Evolutionary conservation across 73 alveolate species (phyloP), one percentile per base, ranked within the genome.

Genomic region (Vitrella brassicaformis): DNA sequence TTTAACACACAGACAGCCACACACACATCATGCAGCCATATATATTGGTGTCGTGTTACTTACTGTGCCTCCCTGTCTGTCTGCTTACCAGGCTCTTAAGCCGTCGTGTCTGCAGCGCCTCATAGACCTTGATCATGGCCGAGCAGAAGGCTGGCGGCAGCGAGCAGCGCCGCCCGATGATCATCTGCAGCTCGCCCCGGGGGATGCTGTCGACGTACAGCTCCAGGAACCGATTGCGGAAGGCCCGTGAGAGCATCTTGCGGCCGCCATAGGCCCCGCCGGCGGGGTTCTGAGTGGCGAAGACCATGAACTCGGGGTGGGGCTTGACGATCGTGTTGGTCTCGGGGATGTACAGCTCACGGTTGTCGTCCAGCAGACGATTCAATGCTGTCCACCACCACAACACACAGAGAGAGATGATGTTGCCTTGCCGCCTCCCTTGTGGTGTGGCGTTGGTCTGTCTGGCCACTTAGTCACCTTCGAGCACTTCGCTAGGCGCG

Each of bases 251-350:
- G 56, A 96, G 87, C 76, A 93, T 91, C 71, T 96, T 96, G 74
- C 99, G 91, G 27, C 99, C 99, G n/a, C 97, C 97, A 84, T 96
- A 96, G 68, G 89, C 47, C 18, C 93, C 93, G 47, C 92, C 98
- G 10, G 97, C 92, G 19, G 99, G 99, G 70, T 96, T 96, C 92
- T 94, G 90, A 0, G 99, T 95, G 19, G 99, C 99, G 68, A 96
- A 96, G 67, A 96, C 90, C 91, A 98, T 93, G 72, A 96, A 96
- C 78, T 94, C 91, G 68, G 88, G 90, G 79, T 94, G 98, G 0
- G 99, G 98, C 79, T 93, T 96, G 28, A 96, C 89, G 0, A 89
- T 88, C 27, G 87, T 87, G 82, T 94, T 84, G 18, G 98, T 93
- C 80, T 96, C 99, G 0, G 97, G 93, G 31, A 96, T 84, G 89